These are phyloP conservation scores for Neonectria sp. DNA, from an alignment of 2,329 filamentous ascomycete genomes.

Conservation along the genomic window DNA sequence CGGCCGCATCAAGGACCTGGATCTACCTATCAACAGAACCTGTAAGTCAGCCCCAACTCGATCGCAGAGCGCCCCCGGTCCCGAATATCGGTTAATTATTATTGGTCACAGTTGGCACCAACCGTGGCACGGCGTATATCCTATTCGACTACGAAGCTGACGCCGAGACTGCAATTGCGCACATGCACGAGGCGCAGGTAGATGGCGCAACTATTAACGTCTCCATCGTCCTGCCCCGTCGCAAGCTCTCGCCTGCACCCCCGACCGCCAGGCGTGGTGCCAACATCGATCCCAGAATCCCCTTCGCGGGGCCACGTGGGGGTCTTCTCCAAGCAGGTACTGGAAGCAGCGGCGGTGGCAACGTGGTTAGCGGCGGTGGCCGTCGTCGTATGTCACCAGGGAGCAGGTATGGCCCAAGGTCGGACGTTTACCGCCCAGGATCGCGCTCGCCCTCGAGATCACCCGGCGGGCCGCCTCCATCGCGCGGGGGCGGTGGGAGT, in stretches of 20 bases:
- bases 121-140: slow-evolving; percentile 94
- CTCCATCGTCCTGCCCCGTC: slow-evolving; percentile 87
- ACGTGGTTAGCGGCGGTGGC: slow-evolving; percentile 54
- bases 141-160: slow-evolving; percentile 83
- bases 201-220: slow-evolving; percentile 89
- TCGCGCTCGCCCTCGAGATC: slow-evolving; percentile 66
- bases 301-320: slow-evolving; percentile 51
- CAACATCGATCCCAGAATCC: slow-evolving; percentile 67
- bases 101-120: slow-evolving; percentile 78
- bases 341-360: slow-evolving; percentile 47
- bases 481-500: slow-evolving; percentile 51
- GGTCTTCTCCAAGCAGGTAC: slow-evolving; percentile 47
- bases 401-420: slow-evolving; percentile 59
- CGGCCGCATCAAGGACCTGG: slow-evolving; percentile 87
- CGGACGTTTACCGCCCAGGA: slow-evolving; percentile 75
- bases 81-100: slow-evolving; percentile 34
- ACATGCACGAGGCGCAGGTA: slow-evolving; percentile 98
- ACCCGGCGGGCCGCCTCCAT: slow-evolving; percentile 57
- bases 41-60: slow-evolving; percentile 68
- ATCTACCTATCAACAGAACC: slow-evolving; percentile 89
- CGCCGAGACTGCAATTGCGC: slow-evolving; percentile 89
- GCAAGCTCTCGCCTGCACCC: slow-evolving; percentile 86
- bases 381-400: slow-evolving; percentile 55
- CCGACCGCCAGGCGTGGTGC: slow-evolving; percentile 77
- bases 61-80: slow-evolving; percentile 14